phyloP scores from a whole-genome alignment of 768 basidiomycete species.

The Kondoa malvinella region DNA sequence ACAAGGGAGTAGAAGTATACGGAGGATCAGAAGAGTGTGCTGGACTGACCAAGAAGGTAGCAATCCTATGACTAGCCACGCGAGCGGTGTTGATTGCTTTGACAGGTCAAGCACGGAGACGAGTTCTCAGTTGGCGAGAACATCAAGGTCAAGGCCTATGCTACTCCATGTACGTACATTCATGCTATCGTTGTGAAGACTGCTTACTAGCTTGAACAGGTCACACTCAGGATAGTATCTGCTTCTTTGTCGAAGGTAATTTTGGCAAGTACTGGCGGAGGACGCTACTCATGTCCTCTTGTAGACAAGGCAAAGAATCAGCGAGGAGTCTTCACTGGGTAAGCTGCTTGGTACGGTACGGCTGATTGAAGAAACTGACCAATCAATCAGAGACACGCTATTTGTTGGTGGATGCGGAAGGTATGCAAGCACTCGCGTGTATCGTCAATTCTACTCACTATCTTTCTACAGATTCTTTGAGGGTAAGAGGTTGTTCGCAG shows the following conservation, averaged over 20 bases:
- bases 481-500: background rate
- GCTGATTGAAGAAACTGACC: no score
- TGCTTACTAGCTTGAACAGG: conserved; percentile 77
- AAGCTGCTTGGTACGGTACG: no score
- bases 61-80: background rate
- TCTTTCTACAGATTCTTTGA: background rate
- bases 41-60: conserved; percentile 46
- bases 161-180: conserved; percentile 20
- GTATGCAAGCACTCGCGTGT: background rate
- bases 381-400: background rate
- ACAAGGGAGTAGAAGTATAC: conserved; percentile 48
- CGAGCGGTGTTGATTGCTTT: background rate
- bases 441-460: background rate
- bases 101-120: conserved; percentile 55
- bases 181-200: background rate
- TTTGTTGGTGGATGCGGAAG: background rate
- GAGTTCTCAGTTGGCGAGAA: conserved; percentile 49
- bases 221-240: conserved; percentile 93
- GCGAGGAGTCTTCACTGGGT: conserved; percentile 78
- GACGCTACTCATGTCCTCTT: background rate
- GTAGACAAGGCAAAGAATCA: conserved; percentile 37
- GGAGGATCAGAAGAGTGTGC: conserved; percentile 60
- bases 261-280: conserved; percentile 24
- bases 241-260: conserved; percentile 54
- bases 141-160: conserved; percentile 32